Evolutionary conservation across 257 asterid genomes (phyloP).

Genomic region (Nicotiana tabacum): DNA sequence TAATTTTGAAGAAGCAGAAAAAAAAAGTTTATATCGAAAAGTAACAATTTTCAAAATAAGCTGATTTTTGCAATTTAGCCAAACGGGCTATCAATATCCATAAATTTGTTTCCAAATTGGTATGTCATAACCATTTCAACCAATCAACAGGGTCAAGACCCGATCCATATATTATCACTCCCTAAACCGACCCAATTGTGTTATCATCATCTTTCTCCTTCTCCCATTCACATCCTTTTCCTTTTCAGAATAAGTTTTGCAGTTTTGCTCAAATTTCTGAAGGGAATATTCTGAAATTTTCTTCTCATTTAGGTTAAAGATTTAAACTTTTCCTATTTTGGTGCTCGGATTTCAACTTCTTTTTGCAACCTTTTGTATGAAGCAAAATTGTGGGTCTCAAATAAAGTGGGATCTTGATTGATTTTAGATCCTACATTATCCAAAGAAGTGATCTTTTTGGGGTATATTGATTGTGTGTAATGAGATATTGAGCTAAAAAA

Average conservation of each 20-base stretch:
- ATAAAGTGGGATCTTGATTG: background rate
- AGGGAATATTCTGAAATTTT: background rate
- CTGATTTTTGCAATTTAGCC: too few species aligned
- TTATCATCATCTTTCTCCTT: background rate
- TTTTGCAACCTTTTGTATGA: background rate
- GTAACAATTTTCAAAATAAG: too few species aligned
- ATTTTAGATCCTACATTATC: conserved; percentile 12
- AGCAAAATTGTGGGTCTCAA: background rate
- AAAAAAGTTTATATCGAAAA: too few species aligned
- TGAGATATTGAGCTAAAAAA: background rate
- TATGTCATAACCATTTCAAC: background rate
- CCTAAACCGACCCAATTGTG: background rate
- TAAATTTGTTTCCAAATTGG: background rate
- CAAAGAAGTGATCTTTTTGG: background rate
- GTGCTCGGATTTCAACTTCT: background rate
- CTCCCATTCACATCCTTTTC: conserved; percentile 15
- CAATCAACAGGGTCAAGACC: background rate
- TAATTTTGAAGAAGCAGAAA: too few species aligned
- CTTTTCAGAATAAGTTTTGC: background rate
- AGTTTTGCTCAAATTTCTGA: background rate
- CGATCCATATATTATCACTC: conserved; percentile 3
- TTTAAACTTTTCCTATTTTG: background rate
- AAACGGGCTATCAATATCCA: too few species aligned
- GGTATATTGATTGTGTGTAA: conserved; percentile 1
- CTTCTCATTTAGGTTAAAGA: background rate